Evolutionary conservation across 331 rosid genomes (phyloP).

Genomic region (Quercus tomentella): DNA sequence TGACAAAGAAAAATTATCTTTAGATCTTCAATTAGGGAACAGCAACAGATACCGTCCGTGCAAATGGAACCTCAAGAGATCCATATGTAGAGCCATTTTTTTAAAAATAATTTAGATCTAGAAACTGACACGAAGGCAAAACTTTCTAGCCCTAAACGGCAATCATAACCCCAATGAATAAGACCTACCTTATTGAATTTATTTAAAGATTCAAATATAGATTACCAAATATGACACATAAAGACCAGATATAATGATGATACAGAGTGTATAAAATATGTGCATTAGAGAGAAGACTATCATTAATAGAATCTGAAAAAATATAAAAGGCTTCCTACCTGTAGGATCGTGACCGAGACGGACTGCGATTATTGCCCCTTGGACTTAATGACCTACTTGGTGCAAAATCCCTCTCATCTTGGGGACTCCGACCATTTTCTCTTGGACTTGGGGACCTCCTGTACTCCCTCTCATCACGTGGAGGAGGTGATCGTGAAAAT

Average conservation of each 20-base stretch:
- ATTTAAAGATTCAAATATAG: background rate
- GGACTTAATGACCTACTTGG: constrained; percentile 63
- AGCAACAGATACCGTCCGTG: background rate
- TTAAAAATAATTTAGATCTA: background rate
- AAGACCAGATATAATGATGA: background rate
- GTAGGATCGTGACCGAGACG: constrained; percentile 57
- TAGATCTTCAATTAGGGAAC: background rate
- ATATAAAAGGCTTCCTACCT: constrained; percentile 37
- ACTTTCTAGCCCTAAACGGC: background rate
- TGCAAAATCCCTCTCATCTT: constrained; percentile 36
- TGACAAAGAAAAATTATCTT: background rate
- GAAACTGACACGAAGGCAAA: background rate
- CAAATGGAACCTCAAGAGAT: background rate
- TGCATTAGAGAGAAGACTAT: background rate
- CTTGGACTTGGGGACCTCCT: constrained; percentile 49
- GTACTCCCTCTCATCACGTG: constrained; percentile 40
- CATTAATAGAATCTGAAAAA: constrained; percentile 9
- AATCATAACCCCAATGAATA: background rate
- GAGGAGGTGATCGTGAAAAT: constrained; percentile 68
- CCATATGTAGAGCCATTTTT: background rate
- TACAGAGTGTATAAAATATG: background rate
- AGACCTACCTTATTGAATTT: background rate
- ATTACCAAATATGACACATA: background rate
- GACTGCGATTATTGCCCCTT: constrained; percentile 41
- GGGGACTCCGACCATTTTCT: constrained; percentile 52